Conservation (phyloP, 2,329 filamentous ascomycete species). For the Xylariomycetidae sp. region DNA sequence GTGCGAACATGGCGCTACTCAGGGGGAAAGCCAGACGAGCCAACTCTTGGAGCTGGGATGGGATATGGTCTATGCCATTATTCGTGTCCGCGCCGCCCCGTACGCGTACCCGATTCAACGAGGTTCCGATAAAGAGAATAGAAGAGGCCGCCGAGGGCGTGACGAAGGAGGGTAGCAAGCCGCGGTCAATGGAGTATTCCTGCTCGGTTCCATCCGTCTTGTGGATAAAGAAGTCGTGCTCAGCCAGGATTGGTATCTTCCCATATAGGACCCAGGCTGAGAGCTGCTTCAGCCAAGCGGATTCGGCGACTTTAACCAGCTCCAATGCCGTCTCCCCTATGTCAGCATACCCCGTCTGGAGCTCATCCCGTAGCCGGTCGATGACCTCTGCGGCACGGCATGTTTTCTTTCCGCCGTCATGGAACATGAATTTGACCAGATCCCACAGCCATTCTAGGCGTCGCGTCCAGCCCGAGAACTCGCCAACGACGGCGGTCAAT, state of each 20-base stretch:
- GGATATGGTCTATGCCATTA: conserved; percentile 50
- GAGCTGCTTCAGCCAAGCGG: conserved; percentile 84
- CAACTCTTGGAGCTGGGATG: conserved; percentile 63
- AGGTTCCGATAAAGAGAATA: conserved; percentile 86
- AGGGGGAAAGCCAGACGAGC: conserved; percentile 67
- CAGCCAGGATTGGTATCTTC: conserved; percentile 68
- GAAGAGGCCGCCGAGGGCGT: conserved; percentile 67
- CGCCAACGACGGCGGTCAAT: conserved; percentile 72
- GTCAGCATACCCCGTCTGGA: conserved; percentile 83
- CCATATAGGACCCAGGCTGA: conserved; percentile 91
- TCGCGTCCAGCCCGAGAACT: conserved; percentile 83
- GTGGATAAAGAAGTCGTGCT: conserved; percentile 81
- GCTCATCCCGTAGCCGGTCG: conserved; percentile 65
- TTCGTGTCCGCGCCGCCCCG: conserved; percentile 40
- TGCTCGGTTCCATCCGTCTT: conserved; percentile 36
- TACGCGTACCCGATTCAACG: conserved; percentile 73
- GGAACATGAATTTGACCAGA: conserved; percentile 63
- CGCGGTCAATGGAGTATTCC: conserved; percentile 53
- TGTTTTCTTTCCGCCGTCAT: conserved; percentile 26
- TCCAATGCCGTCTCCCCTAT: conserved; percentile 71
- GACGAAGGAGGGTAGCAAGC: conserved; percentile 74
- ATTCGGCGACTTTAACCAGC: conserved; percentile 73
- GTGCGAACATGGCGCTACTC: conserved; percentile 62
- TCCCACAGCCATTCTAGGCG: conserved; percentile 82
- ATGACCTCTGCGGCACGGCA: conserved; percentile 71